phyloP scores from a whole-genome alignment of 164 flowering plant genomes.

The grape (Vitis vinifera) region DNA sequence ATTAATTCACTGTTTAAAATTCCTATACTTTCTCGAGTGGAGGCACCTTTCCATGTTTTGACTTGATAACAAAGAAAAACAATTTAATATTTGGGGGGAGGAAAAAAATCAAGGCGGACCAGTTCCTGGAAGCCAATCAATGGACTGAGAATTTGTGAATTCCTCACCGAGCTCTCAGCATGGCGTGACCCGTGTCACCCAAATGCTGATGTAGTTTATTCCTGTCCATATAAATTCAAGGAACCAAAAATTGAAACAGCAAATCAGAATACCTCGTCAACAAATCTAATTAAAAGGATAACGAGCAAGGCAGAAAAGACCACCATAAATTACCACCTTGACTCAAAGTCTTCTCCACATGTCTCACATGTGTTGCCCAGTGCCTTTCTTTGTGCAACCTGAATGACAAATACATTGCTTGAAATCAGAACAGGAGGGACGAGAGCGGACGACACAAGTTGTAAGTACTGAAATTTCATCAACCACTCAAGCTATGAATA shows the following conservation, averaged over 20 bases:
- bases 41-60: too few relatives aligned
- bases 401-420: slow-evolving; percentile 4
- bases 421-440: not conserved
- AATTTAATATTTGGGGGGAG: too few relatives aligned
- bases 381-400: slow-evolving; percentile 44
- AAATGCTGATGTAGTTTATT: slow-evolving; percentile 73
- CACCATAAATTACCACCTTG: slow-evolving; percentile 45
- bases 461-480: not conserved
- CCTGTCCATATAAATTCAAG: slow-evolving; percentile 38
- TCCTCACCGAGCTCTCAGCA: slow-evolving; percentile 51
- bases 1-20: too few relatives aligned
- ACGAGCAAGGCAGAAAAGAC: not conserved
- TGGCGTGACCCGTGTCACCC: slow-evolving; percentile 76
- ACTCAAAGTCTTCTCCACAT: slow-evolving; percentile 79
- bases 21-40: too few relatives aligned
- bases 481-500: not conserved
- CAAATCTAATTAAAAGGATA: not conserved
- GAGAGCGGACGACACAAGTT: not conserved
- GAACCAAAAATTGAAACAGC: not conserved
- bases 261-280: not conserved
- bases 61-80: too few relatives aligned
- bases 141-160: too few relatives aligned
- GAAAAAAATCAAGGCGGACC: too few relatives aligned
- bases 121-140: too few relatives aligned
- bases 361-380: slow-evolving; percentile 56